Evolutionary conservation across 2,329 filamentous ascomycete genomes (phyloP).

Genomic region (Cordyceps javanica): DNA sequence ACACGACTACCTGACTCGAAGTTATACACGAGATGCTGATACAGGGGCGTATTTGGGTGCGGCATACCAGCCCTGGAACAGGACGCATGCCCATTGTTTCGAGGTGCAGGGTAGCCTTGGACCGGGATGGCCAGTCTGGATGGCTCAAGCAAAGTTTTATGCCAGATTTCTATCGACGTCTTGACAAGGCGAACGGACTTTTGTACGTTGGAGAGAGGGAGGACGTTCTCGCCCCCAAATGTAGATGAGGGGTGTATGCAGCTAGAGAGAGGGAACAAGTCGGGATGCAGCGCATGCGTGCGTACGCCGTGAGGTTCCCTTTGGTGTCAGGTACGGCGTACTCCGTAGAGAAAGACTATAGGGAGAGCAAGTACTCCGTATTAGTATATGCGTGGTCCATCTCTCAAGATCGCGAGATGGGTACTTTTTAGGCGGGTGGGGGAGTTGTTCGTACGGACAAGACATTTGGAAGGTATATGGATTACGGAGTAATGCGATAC

Average conservation of each 20-base stretch:
- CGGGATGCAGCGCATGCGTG: background rate
- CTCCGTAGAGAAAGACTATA: background rate
- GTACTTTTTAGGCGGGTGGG: background rate
- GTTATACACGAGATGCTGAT: background rate
- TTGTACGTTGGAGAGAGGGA: background rate
- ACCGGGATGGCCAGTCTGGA: background rate
- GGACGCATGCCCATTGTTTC: background rate
- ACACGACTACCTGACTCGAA: background rate
- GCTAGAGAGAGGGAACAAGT: background rate
- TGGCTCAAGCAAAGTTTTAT: background rate
- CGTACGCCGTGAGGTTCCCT: background rate
- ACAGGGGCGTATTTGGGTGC: background rate
- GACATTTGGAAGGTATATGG: background rate
- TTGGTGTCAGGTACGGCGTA: constrained; percentile 9
- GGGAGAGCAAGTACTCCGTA: background rate
- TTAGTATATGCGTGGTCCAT: background rate
- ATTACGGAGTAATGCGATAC: background rate
- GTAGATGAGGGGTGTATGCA: background rate
- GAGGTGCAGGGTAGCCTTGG: background rate
- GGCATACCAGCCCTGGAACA: background rate
- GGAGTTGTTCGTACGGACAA: constrained; percentile 1
- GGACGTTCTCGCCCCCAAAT: background rate
- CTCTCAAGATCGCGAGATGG: constrained; percentile 2
- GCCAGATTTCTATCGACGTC: background rate
- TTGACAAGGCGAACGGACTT: background rate